A percentile compares a stretch with the other conserved stretches of the same genome.
These are phyloP conservation scores for Ceratocystis lukuohia DNA, from an alignment of 2,329 filamentous ascomycete species.

Conservation along the genomic window DNA sequence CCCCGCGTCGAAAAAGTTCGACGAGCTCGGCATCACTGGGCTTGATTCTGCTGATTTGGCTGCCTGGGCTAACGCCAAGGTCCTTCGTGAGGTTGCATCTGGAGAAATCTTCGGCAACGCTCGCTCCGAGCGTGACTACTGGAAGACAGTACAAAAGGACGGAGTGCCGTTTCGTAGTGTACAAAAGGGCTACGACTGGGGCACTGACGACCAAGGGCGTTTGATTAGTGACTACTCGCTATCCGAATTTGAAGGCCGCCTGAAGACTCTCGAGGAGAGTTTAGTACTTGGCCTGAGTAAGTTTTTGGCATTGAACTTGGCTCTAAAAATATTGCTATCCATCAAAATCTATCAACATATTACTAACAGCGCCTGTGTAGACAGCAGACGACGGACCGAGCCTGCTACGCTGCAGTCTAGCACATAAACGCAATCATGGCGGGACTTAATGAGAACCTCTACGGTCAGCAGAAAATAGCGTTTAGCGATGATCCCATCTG, in stretches of 20 bases:
- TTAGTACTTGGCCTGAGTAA: slow-evolving; percentile 30
- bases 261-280: slow-evolving; percentile 32
- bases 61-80: slow-evolving; percentile 35
- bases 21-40: slow-evolving; percentile 33
- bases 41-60: slow-evolving; percentile 37
- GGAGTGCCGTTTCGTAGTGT: slow-evolving; percentile 37
- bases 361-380: background rate
- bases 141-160: slow-evolving; percentile 42
- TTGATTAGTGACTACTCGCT: slow-evolving; percentile 36
- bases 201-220: slow-evolving; percentile 37
- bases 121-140: slow-evolving; percentile 44
- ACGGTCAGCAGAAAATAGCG: slow-evolving; percentile 35
- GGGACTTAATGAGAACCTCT: slow-evolving; percentile 36
- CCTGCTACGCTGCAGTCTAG: background rate
- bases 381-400: slow-evolving; percentile 5
- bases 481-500: slow-evolving; percentile 55
- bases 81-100: slow-evolving; percentile 32
- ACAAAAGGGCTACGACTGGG: slow-evolving; percentile 30
- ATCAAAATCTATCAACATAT: no score
- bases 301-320: slow-evolving; percentile 21
- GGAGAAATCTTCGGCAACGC: slow-evolving; percentile 28
- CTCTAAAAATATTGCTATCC: no score
- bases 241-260: slow-evolving; percentile 34
- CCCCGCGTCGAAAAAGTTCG: slow-evolving; percentile 34
- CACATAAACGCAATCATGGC: slow-evolving; percentile 36